These are phyloP conservation scores for Gastrolobium bilobum DNA, from an alignment of 306 rosid species.

Conservation along the genomic window DNA sequence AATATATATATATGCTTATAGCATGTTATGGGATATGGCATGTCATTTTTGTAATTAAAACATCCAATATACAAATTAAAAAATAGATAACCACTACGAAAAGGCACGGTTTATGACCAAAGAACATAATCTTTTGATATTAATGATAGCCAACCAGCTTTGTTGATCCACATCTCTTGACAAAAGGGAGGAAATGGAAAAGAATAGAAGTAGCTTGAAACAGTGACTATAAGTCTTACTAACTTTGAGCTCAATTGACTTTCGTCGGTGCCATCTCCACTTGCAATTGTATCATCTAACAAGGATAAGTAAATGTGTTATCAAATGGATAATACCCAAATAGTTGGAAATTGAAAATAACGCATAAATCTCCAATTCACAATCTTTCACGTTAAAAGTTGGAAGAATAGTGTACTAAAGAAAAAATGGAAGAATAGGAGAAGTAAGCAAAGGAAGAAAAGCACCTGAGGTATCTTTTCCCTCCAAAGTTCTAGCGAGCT, in stretches of 20 bases:
- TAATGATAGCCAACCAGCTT: constrained; percentile 2
- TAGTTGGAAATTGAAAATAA: constrained; percentile 19
- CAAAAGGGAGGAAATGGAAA: constrained; percentile 22
- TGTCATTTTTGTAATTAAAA: constrained; percentile 7
- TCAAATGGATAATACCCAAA: constrained; percentile 26
- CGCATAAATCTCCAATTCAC: neutral
- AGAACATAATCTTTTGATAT: neutral
- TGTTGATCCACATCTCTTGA: neutral
- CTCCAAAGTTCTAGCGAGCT: constrained; percentile 66
- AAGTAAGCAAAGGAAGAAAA: constrained; percentile 33
- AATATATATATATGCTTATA: constrained; percentile 11
- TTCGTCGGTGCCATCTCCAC: constrained; percentile 46
- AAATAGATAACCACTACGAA: neutral
- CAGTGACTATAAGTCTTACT: constrained; percentile 43
- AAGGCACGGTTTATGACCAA: constrained; percentile 31
- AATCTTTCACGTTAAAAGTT: constrained; percentile 26
- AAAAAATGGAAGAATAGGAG: neutral
- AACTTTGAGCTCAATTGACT: constrained; percentile 65
- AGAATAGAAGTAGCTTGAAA: constrained; percentile 25
- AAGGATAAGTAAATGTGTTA: constrained; percentile 39
- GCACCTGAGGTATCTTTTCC: constrained; percentile 68
- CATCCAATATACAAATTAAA: neutral
- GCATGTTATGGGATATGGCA: constrained; percentile 25
- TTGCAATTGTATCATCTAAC: constrained; percentile 55
- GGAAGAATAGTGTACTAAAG: neutral